Base-by-base conservation (phyloP, 805 yeast genomes). In the Brettanomyces naardenensis region DNA sequence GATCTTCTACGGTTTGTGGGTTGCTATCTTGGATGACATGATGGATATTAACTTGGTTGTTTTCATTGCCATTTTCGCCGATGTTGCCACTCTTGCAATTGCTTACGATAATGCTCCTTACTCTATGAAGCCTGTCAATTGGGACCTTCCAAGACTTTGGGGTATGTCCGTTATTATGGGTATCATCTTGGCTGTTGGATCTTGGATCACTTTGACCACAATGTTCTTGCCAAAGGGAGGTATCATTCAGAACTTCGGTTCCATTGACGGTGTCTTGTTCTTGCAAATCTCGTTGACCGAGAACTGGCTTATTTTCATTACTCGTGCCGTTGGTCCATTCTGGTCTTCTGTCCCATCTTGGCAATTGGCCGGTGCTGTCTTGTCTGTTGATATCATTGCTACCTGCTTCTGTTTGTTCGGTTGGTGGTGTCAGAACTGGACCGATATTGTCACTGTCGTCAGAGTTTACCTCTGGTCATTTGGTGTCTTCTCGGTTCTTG, bases 41-140 rank as follows among this genome's bases (percentile, higher is more conserved):
- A 71, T 87, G 69, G 71, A 86, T 74, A 87, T 88, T 73, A 81
- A 88, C 68, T 76, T 87, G 64, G 80, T 87, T 72, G 96, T 87
- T 58, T 87, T 87, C 79, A 85, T 87, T 80, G 96, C 96, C 52
- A 88, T 87, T 62, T 87, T 87, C 65, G 96, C 95, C 62, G 95
- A 87, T 72, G 92, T 87, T 74, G 96, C 96, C 54, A 87, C 96
- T 61, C 75, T 87, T 61, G 92, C 96, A 58, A 87, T 87, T 75
- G 96, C 96, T 65, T 87, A 87, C 73, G 96, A 87, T 69, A 87
- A 87, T 58, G 96, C 96, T 71, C 96, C 96, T 54, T 87, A 71
- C 73, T 87, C 89, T 62, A 88, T 83, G 64, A 68, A 69, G 61
- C 96, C 96, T 54, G 96, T 88, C 56, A 88, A 87, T 71, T 85